Evolutionary conservation across 2,329 filamentous ascomycete genomes (phyloP).

Genomic region (Zymoseptoria crescenta): DNA sequence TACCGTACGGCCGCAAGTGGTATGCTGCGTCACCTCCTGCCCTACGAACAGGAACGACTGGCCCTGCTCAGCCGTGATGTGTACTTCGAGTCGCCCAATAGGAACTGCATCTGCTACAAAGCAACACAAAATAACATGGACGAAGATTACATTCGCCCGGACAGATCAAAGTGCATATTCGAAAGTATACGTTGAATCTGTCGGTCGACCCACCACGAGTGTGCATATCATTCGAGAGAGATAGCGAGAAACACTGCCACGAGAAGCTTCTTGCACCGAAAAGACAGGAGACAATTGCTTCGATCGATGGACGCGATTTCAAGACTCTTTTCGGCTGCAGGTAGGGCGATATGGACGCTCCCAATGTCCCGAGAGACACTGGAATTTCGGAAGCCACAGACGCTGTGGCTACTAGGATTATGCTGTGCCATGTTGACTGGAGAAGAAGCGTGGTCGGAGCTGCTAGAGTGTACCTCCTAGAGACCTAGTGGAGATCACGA

Average conservation of each 20-base stretch:
- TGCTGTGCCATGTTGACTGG: not conserved
- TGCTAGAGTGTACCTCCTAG: not conserved
- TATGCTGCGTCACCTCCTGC: not conserved
- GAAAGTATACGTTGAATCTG: constrained; percentile 1
- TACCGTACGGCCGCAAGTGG: not conserved
- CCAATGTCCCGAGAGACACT: not conserved
- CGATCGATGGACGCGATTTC: constrained; percentile 5
- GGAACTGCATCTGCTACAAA: too few species aligned
- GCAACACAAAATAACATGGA: not conserved
- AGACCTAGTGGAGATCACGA: not conserved
- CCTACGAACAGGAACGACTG: too few species aligned
- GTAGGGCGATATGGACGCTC: not conserved
- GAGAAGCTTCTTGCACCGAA: constrained; percentile 2
- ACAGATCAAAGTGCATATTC: not conserved
- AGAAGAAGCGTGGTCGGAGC: constrained; percentile 1
- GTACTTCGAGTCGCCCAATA: too few species aligned
- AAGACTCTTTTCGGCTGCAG: not conserved
- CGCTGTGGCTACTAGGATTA: not conserved
- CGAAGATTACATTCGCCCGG: not conserved
- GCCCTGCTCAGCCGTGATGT: too few species aligned
- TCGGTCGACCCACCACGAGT: not conserved
- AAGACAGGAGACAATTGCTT: constrained; percentile 7
- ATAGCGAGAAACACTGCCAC: not conserved
- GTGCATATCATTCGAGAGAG: constrained; percentile 1
- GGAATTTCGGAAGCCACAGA: not conserved